Conservation (phyloP, 371 early-diverging fungal species). For the Fennellomyces sp. region DNA sequence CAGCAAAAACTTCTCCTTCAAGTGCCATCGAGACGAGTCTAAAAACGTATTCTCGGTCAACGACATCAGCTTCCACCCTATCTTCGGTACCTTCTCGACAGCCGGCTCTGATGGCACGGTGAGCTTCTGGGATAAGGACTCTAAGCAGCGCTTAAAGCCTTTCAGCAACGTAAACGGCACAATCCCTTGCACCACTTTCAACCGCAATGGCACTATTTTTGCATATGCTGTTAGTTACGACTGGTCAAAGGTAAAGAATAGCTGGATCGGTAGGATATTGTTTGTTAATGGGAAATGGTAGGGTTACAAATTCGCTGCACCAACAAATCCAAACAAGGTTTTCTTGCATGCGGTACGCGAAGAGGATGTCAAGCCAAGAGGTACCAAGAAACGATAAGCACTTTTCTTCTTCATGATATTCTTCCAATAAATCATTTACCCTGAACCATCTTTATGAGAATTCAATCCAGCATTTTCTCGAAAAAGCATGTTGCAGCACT, state of each 20-base stretch:
- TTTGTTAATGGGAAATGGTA: constrained; percentile 10
- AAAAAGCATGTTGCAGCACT: no score
- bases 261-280: neutral
- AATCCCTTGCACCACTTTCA: constrained; percentile 84
- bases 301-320: constrained; percentile 58
- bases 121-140: constrained; percentile 95
- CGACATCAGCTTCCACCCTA: constrained; percentile 85
- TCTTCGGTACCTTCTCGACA: constrained; percentile 89
- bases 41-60: constrained; percentile 82
- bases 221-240: constrained; percentile 97
- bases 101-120: constrained; percentile 93
- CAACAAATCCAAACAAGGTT: constrained; percentile 60
- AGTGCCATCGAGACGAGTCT: constrained; percentile 87
- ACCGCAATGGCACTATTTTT: constrained; percentile 86
- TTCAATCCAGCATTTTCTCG: no score
- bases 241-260: constrained; percentile 88
- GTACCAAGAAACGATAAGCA: constrained; percentile 57
- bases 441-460: no score
- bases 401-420: no score
- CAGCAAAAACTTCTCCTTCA: constrained; percentile 89
- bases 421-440: no score
- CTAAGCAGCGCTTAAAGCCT: constrained; percentile 82
- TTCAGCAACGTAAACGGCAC: constrained; percentile 64
- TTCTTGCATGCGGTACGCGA: constrained; percentile 78
- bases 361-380: constrained; percentile 80